phyloP scores from a whole-genome alignment of 108 stramenopile species.

The Skeletonema tropicum region DNA sequence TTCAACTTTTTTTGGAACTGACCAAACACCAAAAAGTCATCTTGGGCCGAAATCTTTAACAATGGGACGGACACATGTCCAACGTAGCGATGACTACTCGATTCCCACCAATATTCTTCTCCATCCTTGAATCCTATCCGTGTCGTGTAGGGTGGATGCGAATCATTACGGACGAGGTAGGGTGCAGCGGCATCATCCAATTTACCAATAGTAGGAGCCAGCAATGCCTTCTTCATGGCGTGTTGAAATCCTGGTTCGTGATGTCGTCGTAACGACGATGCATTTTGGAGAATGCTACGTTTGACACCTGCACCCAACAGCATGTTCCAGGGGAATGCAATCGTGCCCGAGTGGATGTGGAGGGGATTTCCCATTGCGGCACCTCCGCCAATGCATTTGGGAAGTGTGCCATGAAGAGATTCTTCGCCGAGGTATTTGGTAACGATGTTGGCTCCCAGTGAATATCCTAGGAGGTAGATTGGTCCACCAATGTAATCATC shows the following conservation, averaged over 20 bases:
- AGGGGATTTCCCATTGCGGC: constrained; percentile 83
- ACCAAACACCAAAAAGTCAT: constrained; percentile 78
- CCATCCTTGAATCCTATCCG: constrained; percentile 71
- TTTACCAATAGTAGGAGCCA: constrained; percentile 64
- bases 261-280: constrained; percentile 29
- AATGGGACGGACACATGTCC: constrained; percentile 77
- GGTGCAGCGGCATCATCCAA: constrained; percentile 74
- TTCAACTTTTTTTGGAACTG: constrained; percentile 57
- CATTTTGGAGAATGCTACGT: constrained; percentile 62
- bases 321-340: constrained; percentile 65
- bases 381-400: constrained; percentile 75
- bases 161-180: constrained; percentile 63
- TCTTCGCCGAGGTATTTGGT: constrained; percentile 91
- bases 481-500: constrained; percentile 46
- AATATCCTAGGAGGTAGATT: constrained; percentile 78
- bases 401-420: constrained; percentile 72
- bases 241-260: constrained; percentile 59
- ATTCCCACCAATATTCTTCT: constrained; percentile 74
- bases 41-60: constrained; percentile 73
- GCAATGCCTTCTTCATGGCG: constrained; percentile 51
- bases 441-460: constrained; percentile 81
- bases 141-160: constrained; percentile 62
- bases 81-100: constrained; percentile 69
- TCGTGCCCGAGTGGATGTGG: constrained; percentile 50
- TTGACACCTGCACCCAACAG: constrained; percentile 75